A percentile compares a stretch with the other conserved stretches of the same genome.
Evolutionary conservation across 2,329 filamentous ascomycete genomes (phyloP).

Genomic region (Chalaropsis ovoidea): DNA sequence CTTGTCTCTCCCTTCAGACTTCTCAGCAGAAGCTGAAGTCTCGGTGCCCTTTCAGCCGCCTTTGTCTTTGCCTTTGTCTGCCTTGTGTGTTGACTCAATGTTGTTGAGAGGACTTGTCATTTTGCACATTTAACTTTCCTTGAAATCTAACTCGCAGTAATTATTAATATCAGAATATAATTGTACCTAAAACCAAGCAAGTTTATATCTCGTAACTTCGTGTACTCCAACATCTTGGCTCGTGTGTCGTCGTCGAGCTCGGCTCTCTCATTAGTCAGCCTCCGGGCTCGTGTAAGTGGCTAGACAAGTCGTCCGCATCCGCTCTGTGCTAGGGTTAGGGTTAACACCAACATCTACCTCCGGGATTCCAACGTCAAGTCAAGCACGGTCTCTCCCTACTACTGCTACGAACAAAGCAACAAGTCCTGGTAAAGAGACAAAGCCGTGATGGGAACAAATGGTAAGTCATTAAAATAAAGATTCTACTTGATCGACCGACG

Average conservation of each 20-base stretch:
- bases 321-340: not conserved
- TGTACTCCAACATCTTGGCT: not conserved
- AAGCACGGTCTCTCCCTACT: not conserved
- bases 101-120: not conserved
- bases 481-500: constrained; percentile 20
- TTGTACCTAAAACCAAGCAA: not conserved
- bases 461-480: not conserved
- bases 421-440: no score
- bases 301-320: not conserved
- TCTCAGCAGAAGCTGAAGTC: not conserved
- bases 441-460: no score
- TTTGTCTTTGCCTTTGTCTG: not conserved
- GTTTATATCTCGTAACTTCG: not conserved
- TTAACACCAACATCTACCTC: not conserved
- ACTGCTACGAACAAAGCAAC: no score
- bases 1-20: not conserved
- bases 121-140: not conserved
- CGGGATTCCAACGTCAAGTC: no score
- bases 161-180: constrained; percentile 11
- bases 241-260: no score
- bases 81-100: constrained; percentile 5
- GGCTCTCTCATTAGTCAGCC: no score
- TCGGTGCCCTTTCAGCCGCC: not conserved
- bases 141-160: constrained; percentile 14
- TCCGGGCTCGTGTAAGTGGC: not conserved